Percentiles rank a stretch among this genome's conserved stretches.
phyloP scores from a whole-genome alignment of 1,284 basidiomycete genomes.

The Cystobasidiaceae sp. region DNA sequence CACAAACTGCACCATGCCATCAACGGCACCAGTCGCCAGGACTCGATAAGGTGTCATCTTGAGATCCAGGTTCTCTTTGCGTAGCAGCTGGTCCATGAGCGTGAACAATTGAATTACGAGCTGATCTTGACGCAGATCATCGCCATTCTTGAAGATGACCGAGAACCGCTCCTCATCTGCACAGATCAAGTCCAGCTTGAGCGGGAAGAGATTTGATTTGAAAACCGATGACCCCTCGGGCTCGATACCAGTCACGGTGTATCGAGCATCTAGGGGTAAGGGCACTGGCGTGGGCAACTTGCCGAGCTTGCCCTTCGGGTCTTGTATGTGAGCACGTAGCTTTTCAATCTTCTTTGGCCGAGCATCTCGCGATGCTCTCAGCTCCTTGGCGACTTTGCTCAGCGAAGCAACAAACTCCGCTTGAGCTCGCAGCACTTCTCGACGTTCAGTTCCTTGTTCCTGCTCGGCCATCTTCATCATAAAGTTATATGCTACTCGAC shows the following conservation, averaged over 20 bases:
- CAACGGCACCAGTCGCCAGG: conserved; percentile 81
- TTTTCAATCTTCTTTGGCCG: conserved; percentile 97
- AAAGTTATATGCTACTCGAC: conserved; percentile 78
- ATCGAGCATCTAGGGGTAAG: conserved; percentile 78
- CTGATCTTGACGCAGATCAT: conserved; percentile 97
- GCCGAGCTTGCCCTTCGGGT: conserved; percentile 72
- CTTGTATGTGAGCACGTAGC: conserved; percentile 71
- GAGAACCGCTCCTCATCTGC: conserved; percentile 55
- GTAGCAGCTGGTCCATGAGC: conserved; percentile 87
- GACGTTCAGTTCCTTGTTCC: conserved; percentile 62
- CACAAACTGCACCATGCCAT: conserved; percentile 96
- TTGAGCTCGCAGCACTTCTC: conserved; percentile 76
- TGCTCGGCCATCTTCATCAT: conserved; percentile 72
- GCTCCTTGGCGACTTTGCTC: conserved; percentile 74
- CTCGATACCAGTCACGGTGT: conserved; percentile 76
- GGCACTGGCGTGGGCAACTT: conserved; percentile 68
- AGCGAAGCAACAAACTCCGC: conserved; percentile 78
- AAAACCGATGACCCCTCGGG: conserved; percentile 91
- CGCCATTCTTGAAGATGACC: conserved; percentile 97
- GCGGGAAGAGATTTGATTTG: conserved; percentile 92
- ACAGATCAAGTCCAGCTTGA: conserved; percentile 79
- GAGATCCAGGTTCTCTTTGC: conserved; percentile 93
- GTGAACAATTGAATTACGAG: conserved; percentile 95
- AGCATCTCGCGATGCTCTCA: conserved; percentile 83
- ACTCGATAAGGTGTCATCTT: conserved; percentile 90